phyloP scores from a whole-genome alignment of 192 early-diverging fungal species.

The Entomortierella lignicola region DNA sequence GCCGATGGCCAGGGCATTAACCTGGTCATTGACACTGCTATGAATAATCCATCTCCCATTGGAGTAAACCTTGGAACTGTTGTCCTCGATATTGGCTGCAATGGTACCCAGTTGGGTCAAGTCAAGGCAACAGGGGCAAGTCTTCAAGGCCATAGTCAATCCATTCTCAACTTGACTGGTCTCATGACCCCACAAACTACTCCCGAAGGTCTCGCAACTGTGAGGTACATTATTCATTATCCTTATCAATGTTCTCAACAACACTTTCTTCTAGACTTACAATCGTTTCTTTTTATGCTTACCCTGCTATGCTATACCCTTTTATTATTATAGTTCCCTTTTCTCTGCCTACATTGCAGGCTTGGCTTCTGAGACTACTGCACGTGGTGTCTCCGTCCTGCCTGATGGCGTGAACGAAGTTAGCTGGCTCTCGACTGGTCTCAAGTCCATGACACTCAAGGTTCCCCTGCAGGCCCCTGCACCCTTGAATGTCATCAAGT shows the following conservation, averaged over 20 bases:
- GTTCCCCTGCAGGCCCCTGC: constrained; percentile 58
- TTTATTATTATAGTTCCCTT: constrained; percentile 25
- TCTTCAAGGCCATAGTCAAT: constrained; percentile 33
- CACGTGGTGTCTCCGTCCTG: constrained; percentile 61
- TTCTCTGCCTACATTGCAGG: constrained; percentile 68
- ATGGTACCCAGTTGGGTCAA: constrained; percentile 58
- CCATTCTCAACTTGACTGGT: constrained; percentile 61
- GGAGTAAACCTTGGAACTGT: constrained; percentile 62
- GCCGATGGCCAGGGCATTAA: constrained; percentile 69
- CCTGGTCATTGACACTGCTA: constrained; percentile 70
- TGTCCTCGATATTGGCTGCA: constrained; percentile 57
- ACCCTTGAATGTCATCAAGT: constrained; percentile 62
- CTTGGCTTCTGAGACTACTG: constrained; percentile 56
- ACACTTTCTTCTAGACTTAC: no score
- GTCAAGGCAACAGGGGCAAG: constrained; percentile 67
- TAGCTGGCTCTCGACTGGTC: constrained; percentile 63
- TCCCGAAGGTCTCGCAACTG: constrained; percentile 55
- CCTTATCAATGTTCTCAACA: no score
- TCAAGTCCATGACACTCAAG: constrained; percentile 61
- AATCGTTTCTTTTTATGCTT: no score
- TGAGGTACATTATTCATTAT: constrained; percentile 53
- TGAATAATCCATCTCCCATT: constrained; percentile 68
- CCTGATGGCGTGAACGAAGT: constrained; percentile 62
- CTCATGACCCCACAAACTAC: constrained; percentile 62
- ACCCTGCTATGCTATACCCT: no score